These are phyloP conservation scores for Ilyonectria robusta DNA, from an alignment of 2,329 filamentous ascomycete genomes.

Conservation along the genomic window DNA sequence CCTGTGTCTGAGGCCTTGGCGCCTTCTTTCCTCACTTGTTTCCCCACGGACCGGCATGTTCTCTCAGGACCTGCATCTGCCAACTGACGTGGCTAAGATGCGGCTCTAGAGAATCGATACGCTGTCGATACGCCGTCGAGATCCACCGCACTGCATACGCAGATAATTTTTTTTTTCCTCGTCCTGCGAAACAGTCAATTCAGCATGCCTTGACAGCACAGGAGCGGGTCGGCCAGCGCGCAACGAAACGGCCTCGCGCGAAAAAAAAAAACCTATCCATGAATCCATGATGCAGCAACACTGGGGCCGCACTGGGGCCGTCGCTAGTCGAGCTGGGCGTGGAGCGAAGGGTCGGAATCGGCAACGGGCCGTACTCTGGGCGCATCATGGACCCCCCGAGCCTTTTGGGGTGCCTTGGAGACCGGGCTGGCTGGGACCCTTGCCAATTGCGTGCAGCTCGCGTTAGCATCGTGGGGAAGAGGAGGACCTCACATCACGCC, in stretches of 20 bases:
- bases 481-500: constrained; percentile 7
- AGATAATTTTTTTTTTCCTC: constrained; percentile 20
- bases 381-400: constrained; percentile 1
- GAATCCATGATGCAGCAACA: constrained; percentile 8
- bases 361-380: constrained; percentile 23
- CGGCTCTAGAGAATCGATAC: constrained; percentile 37
- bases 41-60: constrained; percentile 33
- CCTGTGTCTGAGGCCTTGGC: constrained; percentile 19
- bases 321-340: constrained; percentile 8
- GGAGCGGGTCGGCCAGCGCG: constrained; percentile 5
- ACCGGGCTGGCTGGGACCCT: neutral
- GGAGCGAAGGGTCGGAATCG: constrained; percentile 23
- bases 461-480: constrained; percentile 29
- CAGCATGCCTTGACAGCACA: neutral
- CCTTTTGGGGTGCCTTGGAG: neutral
- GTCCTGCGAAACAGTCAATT: constrained; percentile 7
- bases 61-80: constrained; percentile 43
- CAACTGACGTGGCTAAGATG: constrained; percentile 46
- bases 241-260: constrained; percentile 5
- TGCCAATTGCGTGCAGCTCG: constrained; percentile 21
- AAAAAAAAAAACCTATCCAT: neutral
- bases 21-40: constrained; percentile 40
- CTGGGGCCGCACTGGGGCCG: constrained; percentile 12
- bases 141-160: constrained; percentile 37
- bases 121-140: constrained; percentile 15